phyloP scores from a whole-genome alignment of 1,284 basidiomycete species.

The Volvariella surrecta region DNA sequence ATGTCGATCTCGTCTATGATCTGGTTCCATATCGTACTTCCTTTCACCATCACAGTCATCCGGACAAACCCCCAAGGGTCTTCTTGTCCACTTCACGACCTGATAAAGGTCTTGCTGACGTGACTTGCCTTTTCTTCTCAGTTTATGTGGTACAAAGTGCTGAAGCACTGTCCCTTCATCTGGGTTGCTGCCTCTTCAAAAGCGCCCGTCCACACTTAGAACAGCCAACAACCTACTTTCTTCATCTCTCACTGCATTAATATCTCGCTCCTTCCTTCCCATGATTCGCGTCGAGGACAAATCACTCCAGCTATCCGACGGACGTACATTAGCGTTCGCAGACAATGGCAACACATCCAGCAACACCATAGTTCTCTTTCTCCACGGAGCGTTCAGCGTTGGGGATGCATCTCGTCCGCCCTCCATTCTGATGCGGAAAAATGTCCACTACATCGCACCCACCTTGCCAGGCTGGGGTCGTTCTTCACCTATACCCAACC shows the following conservation, averaged over 20 bases:
- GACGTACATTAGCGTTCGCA: conserved; percentile 42
- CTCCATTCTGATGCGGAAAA: conserved; percentile 26
- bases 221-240: neutral
- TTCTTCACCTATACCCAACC: conserved; percentile 31
- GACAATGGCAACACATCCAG: conserved; percentile 38
- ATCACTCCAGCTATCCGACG: conserved; percentile 30
- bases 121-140: neutral
- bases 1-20: too few relatives aligned
- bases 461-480: conserved; percentile 49
- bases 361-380: conserved; percentile 38
- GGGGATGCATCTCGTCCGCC: conserved; percentile 28
- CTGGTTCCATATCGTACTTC: too few relatives aligned
- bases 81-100: neutral
- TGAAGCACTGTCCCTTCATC: neutral
- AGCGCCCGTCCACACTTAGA: neutral
- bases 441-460: conserved; percentile 37
- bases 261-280: neutral
- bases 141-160: neutral
- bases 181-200: neutral
- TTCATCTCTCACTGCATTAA: neutral
- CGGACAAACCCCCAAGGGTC: too few relatives aligned
- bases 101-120: neutral
- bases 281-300: conserved; percentile 29
- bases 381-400: conserved; percentile 43
- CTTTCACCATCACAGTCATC: too few relatives aligned